Conservation (phyloP, 305 asterid species). For the Fraxinus platypoda region DNA sequence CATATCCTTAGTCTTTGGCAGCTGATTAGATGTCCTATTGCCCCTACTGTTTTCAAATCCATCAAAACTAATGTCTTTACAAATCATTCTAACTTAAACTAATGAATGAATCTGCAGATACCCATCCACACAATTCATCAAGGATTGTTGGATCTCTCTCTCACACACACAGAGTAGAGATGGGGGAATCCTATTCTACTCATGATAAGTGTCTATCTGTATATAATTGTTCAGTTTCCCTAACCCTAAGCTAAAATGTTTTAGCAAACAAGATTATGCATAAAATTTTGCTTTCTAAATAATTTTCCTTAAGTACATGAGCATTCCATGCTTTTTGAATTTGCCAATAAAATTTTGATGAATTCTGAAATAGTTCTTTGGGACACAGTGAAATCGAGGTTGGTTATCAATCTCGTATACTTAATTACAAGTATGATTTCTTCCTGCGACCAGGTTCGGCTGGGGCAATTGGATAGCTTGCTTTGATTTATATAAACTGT, state of each 20-base stretch:
- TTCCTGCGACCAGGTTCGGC: background rate
- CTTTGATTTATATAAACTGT: background rate
- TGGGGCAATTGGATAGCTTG: background rate
- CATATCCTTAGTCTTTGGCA: background rate
- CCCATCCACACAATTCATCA: background rate
- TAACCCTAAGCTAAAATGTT: background rate
- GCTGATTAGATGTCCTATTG: background rate
- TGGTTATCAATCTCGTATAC: background rate
- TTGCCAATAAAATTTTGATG: background rate
- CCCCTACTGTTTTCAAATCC: background rate
- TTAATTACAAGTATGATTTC: background rate
- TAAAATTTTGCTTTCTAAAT: background rate
- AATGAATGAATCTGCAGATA: background rate
- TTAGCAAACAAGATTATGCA: background rate
- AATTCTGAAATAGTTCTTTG: background rate
- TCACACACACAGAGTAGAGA: background rate
- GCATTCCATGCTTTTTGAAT: background rate
- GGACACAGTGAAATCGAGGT: background rate
- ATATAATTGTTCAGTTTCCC: background rate
- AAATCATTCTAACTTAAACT: background rate
- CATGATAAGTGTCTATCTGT: background rate
- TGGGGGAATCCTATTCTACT: background rate
- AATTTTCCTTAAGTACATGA: background rate
- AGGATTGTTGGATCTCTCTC: background rate
- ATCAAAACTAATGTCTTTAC: background rate